Percentiles rank a stretch among this genome's conserved stretches.
These are phyloP conservation scores for Citrus inodora DNA, from an alignment of 345 rosid genomes.

Conservation along the genomic window DNA sequence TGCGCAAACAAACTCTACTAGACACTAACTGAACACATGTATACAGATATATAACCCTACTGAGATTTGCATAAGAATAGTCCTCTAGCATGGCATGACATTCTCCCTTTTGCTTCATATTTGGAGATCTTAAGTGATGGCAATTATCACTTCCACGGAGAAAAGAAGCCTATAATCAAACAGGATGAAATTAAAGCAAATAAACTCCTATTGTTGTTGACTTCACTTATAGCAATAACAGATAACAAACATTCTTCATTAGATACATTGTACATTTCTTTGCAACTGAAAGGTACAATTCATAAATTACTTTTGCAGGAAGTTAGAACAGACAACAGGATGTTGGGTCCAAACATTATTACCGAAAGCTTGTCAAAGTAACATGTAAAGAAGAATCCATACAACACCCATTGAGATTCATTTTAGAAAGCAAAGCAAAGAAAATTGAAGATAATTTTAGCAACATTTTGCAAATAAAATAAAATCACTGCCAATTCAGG, in stretches of 20 bases:
- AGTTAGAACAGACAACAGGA: background rate
- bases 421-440: background rate
- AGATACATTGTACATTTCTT: background rate
- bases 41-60: background rate
- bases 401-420: background rate
- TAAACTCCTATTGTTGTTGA: background rate
- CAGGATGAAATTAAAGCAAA: background rate
- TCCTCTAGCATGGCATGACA: background rate
- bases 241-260: background rate
- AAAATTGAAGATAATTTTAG: background rate
- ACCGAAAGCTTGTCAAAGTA: background rate
- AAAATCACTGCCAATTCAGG: background rate
- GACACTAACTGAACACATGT: background rate
- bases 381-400: background rate
- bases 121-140: background rate
- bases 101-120: background rate
- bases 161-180: background rate
- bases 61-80: background rate
- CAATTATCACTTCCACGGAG: background rate
- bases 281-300: background rate
- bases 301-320: background rate
- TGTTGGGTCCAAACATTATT: slow-evolving; percentile 3
- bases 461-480: background rate
- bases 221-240: background rate
- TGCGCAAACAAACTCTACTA: background rate